These are phyloP conservation scores for Paracorniculantispora psalliotae DNA, from an alignment of 2,329 filamentous ascomycete genomes.

Conservation along the genomic window DNA sequence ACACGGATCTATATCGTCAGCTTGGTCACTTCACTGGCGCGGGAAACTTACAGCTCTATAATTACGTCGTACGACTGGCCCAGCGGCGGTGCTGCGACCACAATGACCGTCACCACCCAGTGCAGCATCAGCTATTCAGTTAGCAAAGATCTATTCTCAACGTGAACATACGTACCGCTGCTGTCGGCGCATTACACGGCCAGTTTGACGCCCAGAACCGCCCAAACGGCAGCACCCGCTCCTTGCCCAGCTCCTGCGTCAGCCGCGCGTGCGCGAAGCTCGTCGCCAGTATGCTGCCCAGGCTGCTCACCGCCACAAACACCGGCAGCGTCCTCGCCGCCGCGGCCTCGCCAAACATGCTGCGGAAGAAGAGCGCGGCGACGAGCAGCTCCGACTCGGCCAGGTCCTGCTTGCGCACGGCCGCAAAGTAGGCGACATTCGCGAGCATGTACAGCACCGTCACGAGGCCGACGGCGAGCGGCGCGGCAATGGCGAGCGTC, in stretches of 20 bases:
- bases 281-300: constrained; percentile 58
- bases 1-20: constrained; percentile 34
- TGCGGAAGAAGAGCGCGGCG: constrained; percentile 56
- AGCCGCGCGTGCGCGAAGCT: constrained; percentile 55
- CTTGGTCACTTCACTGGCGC: not conserved
- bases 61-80: constrained; percentile 67
- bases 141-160: not conserved
- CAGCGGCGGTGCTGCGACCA: constrained; percentile 61
- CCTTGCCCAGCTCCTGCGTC: constrained; percentile 64
- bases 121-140: constrained; percentile 51
- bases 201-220: constrained; percentile 64
- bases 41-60: constrained; percentile 41
- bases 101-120: constrained; percentile 59
- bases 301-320: constrained; percentile 56
- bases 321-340: constrained; percentile 44
- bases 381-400: constrained; percentile 55
- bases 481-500: constrained; percentile 52
- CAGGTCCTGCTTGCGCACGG: constrained; percentile 53
- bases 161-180: constrained; percentile 34
- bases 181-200: constrained; percentile 61
- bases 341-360: constrained; percentile 54
- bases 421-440: constrained; percentile 62
- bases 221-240: constrained; percentile 62
- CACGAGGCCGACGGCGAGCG: constrained; percentile 52
- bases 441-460: constrained; percentile 59